These are phyloP conservation scores for Candida ponderosae DNA, from an alignment of 805 yeast species.

Conservation along the genomic window DNA sequence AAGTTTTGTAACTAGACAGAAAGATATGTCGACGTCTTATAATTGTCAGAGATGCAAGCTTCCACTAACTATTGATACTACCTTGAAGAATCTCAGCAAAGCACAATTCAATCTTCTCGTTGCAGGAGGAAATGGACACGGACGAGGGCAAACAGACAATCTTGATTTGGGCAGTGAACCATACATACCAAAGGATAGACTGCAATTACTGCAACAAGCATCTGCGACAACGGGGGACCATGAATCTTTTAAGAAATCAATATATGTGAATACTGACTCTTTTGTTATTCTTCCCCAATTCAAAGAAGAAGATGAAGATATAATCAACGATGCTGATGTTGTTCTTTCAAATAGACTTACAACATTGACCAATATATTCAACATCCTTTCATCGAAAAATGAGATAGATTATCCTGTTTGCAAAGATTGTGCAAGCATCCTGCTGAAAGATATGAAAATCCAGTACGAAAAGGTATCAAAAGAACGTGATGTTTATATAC, in stretches of 20 bases:
- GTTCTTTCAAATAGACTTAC: conserved; percentile 42
- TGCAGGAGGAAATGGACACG: conserved; percentile 21
- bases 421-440: conserved; percentile 66
- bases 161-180: conserved; percentile 16
- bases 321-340: conserved; percentile 22
- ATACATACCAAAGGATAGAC: conserved; percentile 14
- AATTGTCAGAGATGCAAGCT: conserved; percentile 58
- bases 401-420: conserved; percentile 86
- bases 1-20: no score
- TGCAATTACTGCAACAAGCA: conserved; percentile 8
- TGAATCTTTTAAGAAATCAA: conserved; percentile 3
- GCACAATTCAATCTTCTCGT: conserved; percentile 50
- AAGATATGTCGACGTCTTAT: conserved; percentile 6
- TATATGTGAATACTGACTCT: conserved; percentile 13
- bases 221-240: conserved; percentile 6
- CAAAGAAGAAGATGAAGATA: conserved; percentile 17
- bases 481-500: conserved; percentile 73
- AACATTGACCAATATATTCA: conserved; percentile 58
- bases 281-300: conserved; percentile 21
- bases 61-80: conserved; percentile 48
- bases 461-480: conserved; percentile 66
- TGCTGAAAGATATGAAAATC: conserved; percentile 56
- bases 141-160: conserved; percentile 4
- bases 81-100: conserved; percentile 41
- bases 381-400: conserved; percentile 60